Base-by-base conservation (phyloP, 2,329 filamentous ascomycete genomes). In the Xylaria sp. region DNA sequence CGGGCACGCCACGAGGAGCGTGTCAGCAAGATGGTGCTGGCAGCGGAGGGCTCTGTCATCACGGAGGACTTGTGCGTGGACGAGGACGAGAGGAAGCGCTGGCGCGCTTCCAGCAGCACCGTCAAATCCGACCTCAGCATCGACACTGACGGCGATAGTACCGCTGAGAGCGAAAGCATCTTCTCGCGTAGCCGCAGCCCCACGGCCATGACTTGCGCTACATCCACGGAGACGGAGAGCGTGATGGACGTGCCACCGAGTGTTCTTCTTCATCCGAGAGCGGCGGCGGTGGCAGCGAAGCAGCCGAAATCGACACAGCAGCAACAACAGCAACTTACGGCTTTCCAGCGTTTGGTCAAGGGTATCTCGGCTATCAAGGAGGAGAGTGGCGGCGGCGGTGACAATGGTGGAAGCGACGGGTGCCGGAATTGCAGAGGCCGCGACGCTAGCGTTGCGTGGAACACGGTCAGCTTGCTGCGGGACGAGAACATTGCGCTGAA, bases 401-500 rank as follows among this genome's bases (percentile, higher is more conserved):
- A n/a, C n/a, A n/a, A n/a, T n/a, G 67, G 69, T 20, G 61, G 68
- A 10, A 61, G 66, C 22, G 76, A 75, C 44, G 73, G 77, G 63
- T 90, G 88, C 71, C 72, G 77, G 38, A 90, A 89, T 72, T 90
- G 89, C 75, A 77, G 82, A 60, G 87, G 88, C 13, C 83, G 85
- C 71, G 85, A 87, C 59, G 81, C 85, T 13, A 87, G 86, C 69
- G 81, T 87, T 42, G 88, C 88, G 4, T 90, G 88, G 88, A 84
- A 90, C 73, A 89, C 88, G 3, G 88, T 89, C n/a, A 83, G 84
- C 59, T 69, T 89, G 53, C 77, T 90, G 65, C 81, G 86, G 44
- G 85, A 87, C 53, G 89, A 91, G 80, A 91, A 91, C 71, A 84
- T 81, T 72, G 83, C 83, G 9, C 76, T 91, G 56, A 90, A 90